Evolutionary conservation across 2,329 filamentous ascomycete genomes (phyloP).

Genomic region (Boeremia exigua): DNA sequence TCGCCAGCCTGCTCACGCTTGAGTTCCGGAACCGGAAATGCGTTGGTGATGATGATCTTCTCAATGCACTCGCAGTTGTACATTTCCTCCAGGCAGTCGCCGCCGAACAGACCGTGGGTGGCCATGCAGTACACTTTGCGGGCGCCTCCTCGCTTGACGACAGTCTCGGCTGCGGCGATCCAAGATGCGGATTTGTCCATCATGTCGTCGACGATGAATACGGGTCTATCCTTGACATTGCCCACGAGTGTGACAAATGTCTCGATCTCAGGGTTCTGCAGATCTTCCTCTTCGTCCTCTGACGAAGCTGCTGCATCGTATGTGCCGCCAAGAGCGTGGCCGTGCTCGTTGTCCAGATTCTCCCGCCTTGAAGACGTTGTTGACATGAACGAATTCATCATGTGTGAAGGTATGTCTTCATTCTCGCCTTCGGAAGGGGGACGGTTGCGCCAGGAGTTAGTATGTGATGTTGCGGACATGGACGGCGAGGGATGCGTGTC

Average conservation of each 20-base stretch:
- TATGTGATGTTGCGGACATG: slow-evolving; percentile 68
- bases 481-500: slow-evolving; percentile 86
- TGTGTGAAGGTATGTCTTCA: slow-evolving; percentile 72
- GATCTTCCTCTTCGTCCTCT: slow-evolving; percentile 92
- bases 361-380: slow-evolving; percentile 70
- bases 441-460: slow-evolving; percentile 53
- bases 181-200: slow-evolving; percentile 96
- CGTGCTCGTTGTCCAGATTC: slow-evolving; percentile 55
- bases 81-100: slow-evolving; percentile 86
- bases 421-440: slow-evolving; percentile 56
- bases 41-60: slow-evolving; percentile 93
- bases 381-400: slow-evolving; percentile 83
- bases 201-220: slow-evolving; percentile 98
- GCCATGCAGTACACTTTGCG: slow-evolving; percentile 98
- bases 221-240: slow-evolving; percentile 84
- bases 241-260: slow-evolving; percentile 98
- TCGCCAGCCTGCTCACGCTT: slow-evolving; percentile 69
- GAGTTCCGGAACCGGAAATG: slow-evolving; percentile 85
- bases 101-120: slow-evolving; percentile 92
- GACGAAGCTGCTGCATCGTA: slow-evolving; percentile 82
- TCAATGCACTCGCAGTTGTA: slow-evolving; percentile 93
- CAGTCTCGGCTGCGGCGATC: slow-evolving; percentile 96
- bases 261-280: slow-evolving; percentile 80
- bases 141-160: slow-evolving; percentile 88
- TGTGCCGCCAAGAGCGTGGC: slow-evolving; percentile 79